phyloP scores from a whole-genome alignment of 345 rosid genomes.

The Adansonia digitata region DNA sequence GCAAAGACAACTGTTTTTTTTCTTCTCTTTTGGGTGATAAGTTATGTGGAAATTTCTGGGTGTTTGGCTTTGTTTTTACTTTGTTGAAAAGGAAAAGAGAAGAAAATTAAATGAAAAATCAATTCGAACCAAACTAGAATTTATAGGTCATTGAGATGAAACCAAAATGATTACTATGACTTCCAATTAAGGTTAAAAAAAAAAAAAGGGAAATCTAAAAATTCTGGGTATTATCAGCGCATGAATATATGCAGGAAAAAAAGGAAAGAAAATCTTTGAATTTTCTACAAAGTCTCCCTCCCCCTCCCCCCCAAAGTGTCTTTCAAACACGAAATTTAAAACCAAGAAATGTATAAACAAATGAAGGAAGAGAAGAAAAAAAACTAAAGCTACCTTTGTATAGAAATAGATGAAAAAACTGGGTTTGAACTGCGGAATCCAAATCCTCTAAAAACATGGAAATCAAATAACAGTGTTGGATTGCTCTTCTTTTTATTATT shows the following conservation, averaged over 20 bases:
- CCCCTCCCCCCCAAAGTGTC: not conserved
- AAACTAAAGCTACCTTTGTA: not conserved
- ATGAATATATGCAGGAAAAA: not conserved
- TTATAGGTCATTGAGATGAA: not conserved
- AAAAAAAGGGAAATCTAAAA: too few species aligned
- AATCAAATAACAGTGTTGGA: not conserved
- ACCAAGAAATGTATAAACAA: not conserved
- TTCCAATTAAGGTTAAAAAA: not conserved
- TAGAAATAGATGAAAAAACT: not conserved
- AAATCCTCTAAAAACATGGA: not conserved
- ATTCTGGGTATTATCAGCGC: not conserved
- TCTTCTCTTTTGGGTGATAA: too few species aligned
- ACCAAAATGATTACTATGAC: not conserved
- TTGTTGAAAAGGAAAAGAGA: not conserved
- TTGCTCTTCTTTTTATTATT: not conserved
- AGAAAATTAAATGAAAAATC: not conserved
- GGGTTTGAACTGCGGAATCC: not conserved
- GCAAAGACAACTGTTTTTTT: not conserved
- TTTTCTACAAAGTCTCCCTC: not conserved
- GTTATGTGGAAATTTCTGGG: not conserved
- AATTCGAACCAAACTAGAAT: not conserved
- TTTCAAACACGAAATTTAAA: not conserved
- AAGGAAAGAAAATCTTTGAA: not conserved
- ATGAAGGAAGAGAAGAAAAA: not conserved
- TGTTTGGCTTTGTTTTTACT: not conserved